Base-by-base conservation (phyloP, 129 eudicot species). In the Centaurea solstitialis region DNA sequence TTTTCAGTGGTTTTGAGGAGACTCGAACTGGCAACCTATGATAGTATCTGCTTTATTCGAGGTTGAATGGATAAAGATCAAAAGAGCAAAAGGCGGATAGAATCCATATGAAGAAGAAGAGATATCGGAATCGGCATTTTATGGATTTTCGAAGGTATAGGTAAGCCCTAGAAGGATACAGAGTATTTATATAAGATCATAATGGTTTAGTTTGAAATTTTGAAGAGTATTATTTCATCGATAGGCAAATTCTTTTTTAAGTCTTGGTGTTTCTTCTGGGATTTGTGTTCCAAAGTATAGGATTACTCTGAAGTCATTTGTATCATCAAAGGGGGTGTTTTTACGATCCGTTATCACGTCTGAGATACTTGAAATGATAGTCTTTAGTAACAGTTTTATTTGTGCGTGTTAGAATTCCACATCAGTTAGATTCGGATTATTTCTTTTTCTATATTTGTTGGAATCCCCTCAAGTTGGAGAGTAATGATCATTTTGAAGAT, bases 181-280 rank as follows among this genome's bases (percentile, higher is more conserved):
- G 41, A 15, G 41, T 15, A 40, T 62, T 43, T 71, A 69, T 18
- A 76, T 57, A 39, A 22, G 45, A 22, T 67, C 57, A 88, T 45
- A 38, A 80, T 70, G 84, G 50, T 80, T 40, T 88, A 83, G 83
- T 83, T 83, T 12, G 74, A 67, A 62, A 13, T 68, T 76, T 62
- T 20, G 38, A 24, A 33, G 38, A 76, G 12, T 21, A 74, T 28
- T 76, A 72, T 37, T 83, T 77, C 62, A 76, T 80, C 74, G 73
- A 15, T 64, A 83, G 86, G 79, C 28, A 77, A 85, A 90, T 78
- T 89, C 84, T 79, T 84, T 78, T 40, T 57, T 15, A 57, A 77
- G 26, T 68, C 50, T 33, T 70, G 64, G 41, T 77, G 37, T 67
- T 78, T 65, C 66, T 74, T 75, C 20, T 65, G 37, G 65, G 72